These are phyloP conservation scores for Phytophthora constricta DNA, from an alignment of 352 stramenopile species.

Conservation along the genomic window DNA sequence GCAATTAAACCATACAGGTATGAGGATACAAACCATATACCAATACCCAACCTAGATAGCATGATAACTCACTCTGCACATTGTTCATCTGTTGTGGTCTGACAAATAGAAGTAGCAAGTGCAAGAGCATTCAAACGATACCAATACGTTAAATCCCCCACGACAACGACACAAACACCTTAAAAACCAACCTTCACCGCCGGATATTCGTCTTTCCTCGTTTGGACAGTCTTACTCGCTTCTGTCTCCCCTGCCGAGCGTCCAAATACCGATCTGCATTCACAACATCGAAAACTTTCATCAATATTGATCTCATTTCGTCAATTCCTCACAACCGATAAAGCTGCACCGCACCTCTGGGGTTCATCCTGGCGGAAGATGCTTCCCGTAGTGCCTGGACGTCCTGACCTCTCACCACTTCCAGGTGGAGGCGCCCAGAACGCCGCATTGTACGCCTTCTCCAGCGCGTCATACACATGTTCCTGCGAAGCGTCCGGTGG, in stretches of 20 bases:
- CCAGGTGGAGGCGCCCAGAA: conserved; percentile 39
- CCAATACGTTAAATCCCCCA: background rate
- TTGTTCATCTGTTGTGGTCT: conserved; percentile 4
- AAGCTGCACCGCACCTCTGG: conserved; percentile 22
- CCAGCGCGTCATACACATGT: conserved; percentile 53
- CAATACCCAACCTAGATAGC: background rate
- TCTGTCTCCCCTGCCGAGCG: background rate
- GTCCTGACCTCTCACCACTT: conserved; percentile 2
- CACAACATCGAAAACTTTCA: background rate
- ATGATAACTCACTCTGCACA: conserved; percentile 17
- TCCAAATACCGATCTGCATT: background rate
- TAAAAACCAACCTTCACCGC: background rate
- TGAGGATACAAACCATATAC: conserved; percentile 7
- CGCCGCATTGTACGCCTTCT: conserved; percentile 66
- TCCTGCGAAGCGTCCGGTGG: conserved; percentile 42
- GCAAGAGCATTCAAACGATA: background rate
- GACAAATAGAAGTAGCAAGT: too few relatives aligned
- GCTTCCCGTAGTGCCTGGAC: background rate
- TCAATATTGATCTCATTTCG: background rate
- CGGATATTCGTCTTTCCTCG: background rate
- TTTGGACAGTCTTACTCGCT: background rate
- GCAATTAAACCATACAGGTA: conserved; percentile 4
- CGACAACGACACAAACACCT: background rate
- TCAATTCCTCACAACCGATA: background rate
- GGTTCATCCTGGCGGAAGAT: conserved; percentile 6